These are phyloP conservation scores for Cladochytrium tenue DNA, from an alignment of 371 early-diverging fungal genomes.

Conservation along the genomic window DNA sequence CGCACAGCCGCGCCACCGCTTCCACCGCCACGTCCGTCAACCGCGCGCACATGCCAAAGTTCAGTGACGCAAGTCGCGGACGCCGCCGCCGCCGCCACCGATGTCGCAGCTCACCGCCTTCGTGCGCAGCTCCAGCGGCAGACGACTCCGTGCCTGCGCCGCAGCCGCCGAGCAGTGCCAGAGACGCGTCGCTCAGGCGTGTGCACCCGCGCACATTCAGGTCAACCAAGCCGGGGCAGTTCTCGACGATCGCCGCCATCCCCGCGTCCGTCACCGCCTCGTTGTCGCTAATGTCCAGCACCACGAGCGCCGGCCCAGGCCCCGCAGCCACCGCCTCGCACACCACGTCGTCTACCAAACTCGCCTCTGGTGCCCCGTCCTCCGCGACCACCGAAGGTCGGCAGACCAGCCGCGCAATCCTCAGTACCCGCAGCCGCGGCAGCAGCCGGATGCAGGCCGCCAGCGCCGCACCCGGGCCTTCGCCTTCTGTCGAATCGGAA, in stretches of 20 bases:
- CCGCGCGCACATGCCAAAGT: constrained; percentile 22
- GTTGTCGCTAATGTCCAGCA: constrained; percentile 19
- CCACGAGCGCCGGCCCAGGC: constrained; percentile 1
- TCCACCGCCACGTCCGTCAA: constrained; percentile 15
- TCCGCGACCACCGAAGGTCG: too few relatives aligned
- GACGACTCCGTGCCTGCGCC: neutral
- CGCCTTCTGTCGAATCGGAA: too few relatives aligned
- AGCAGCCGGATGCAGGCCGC: too few relatives aligned
- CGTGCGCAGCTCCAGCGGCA: too few relatives aligned
- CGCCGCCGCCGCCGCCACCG: too few relatives aligned
- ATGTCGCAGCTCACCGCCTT: too few relatives aligned
- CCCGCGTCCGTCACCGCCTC: constrained; percentile 15
- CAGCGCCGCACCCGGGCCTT: too few relatives aligned
- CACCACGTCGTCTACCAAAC: too few relatives aligned
- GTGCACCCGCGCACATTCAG: constrained; percentile 23
- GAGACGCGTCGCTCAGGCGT: constrained; percentile 13
- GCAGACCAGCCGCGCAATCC: too few relatives aligned
- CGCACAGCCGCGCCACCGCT: neutral
- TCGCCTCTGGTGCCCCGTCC: too few relatives aligned
- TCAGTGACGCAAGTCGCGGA: constrained; percentile 19
- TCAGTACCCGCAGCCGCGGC: too few relatives aligned
- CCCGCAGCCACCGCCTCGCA: constrained; percentile 10
- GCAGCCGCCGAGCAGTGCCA: neutral
- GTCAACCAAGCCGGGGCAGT: constrained; percentile 10
- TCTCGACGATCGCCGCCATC: constrained; percentile 4